phyloP scores from a whole-genome alignment of 202 grass and related monocot genomes.

The Zizania palustris region DNA sequence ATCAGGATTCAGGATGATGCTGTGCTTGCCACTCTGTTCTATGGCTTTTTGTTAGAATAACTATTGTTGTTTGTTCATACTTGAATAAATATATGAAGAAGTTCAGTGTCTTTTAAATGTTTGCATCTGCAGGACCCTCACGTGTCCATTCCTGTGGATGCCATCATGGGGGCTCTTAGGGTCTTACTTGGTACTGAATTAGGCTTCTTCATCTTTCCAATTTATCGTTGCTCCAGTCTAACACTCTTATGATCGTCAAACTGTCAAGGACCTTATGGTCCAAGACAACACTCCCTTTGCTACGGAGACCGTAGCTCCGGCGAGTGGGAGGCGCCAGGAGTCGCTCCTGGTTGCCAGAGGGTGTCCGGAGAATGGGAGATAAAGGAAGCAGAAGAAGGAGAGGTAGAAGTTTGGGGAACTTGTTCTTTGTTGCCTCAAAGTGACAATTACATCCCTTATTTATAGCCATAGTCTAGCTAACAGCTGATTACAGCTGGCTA shows the following conservation, averaged over 20 bases:
- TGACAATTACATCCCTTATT: too few species aligned
- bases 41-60: not conserved
- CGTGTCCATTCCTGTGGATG: constrained; percentile 56
- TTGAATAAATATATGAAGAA: constrained; percentile 5
- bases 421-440: too few species aligned
- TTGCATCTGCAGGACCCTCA: constrained; percentile 59
- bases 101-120: constrained; percentile 32
- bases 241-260: not conserved
- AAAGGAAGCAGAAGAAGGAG: too few species aligned
- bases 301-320: too few species aligned
- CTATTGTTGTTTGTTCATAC: constrained; percentile 8
- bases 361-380: too few species aligned
- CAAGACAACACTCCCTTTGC: too few species aligned
- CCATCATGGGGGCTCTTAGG: constrained; percentile 66
- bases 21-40: not conserved
- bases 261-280: too few species aligned
- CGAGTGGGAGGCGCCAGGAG: too few species aligned
- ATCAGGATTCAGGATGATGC: not conserved
- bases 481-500: too few species aligned
- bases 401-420: too few species aligned
- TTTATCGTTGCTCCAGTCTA: constrained; percentile 4
- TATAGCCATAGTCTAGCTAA: too few species aligned
- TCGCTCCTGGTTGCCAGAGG: too few species aligned
- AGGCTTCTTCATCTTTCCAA: constrained; percentile 36
- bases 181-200: constrained; percentile 74